These are phyloP conservation scores for Peziza echinospora DNA, from an alignment of 495 filamentous ascomycete species.

Conservation along the genomic window DNA sequence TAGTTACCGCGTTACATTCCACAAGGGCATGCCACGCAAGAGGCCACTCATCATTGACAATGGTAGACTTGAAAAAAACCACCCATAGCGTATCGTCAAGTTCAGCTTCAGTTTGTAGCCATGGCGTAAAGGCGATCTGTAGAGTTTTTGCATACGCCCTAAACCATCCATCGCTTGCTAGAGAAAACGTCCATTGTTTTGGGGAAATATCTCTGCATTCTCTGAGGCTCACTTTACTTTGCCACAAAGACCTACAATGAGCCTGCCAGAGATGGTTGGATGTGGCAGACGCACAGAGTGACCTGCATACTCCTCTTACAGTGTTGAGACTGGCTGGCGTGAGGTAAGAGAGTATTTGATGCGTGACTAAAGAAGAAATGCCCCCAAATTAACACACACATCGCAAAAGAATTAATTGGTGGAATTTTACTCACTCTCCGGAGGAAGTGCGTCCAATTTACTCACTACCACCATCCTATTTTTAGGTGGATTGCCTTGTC, in stretches of 20 bases:
- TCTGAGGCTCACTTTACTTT: slow-evolving; percentile 2
- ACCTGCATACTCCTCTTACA: slow-evolving; percentile 6
- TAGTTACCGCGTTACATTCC: slow-evolving; percentile 4
- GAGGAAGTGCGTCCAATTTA: neutral
- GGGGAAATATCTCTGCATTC: slow-evolving; percentile 8
- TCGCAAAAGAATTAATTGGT: neutral
- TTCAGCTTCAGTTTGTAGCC: too few species aligned
- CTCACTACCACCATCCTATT: too few species aligned
- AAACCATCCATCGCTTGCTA: slow-evolving; percentile 16
- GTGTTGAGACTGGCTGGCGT: slow-evolving; percentile 4
- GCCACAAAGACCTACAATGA: slow-evolving; percentile 4
- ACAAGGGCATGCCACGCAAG: slow-evolving; percentile 8
- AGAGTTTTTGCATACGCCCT: slow-evolving; percentile 10
- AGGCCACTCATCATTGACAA: neutral
- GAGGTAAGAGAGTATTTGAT: slow-evolving; percentile 16
- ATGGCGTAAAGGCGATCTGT: too few species aligned
- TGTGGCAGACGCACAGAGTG: slow-evolving; percentile 9
- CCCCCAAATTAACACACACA: neutral
- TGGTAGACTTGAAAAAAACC: slow-evolving; percentile 15
- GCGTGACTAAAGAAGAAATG: slow-evolving; percentile 8
- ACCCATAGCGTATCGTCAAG: too few species aligned
- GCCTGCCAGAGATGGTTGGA: slow-evolving; percentile 14
- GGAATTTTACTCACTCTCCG: neutral
- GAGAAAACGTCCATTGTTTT: slow-evolving; percentile 10
- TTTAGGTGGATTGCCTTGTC: too few species aligned